Evolutionary conservation across 306 rosid genomes (phyloP).

Genomic region (Amphicarpaea edgeworthii): DNA sequence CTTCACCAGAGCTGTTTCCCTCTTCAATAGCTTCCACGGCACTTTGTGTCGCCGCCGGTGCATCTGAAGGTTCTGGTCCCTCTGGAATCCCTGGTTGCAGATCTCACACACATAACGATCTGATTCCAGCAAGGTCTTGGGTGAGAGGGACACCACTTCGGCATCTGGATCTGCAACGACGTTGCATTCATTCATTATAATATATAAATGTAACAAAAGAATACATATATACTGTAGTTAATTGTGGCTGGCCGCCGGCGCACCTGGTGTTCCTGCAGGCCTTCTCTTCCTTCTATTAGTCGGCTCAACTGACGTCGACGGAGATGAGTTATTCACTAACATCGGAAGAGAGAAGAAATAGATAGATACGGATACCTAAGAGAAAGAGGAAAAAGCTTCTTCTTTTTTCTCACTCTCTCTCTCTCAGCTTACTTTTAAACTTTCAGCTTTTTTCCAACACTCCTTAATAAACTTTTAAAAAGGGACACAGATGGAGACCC

Average conservation of each 20-base stretch:
- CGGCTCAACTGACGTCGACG: constrained; percentile 73
- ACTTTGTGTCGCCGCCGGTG: constrained; percentile 95
- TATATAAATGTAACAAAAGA: no score
- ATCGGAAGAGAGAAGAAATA: constrained; percentile 47
- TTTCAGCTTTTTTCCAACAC: constrained; percentile 31
- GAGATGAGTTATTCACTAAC: constrained; percentile 69
- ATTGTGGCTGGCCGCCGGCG: no score
- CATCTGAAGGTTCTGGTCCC: constrained; percentile 99
- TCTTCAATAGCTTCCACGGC: constrained; percentile 92
- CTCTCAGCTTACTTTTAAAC: constrained; percentile 56
- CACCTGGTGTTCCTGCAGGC: constrained; percentile 99
- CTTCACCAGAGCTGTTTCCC: constrained; percentile 82
- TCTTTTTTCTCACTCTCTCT: constrained; percentile 58
- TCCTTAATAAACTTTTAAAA: constrained; percentile 59
- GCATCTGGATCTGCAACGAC: constrained; percentile 87
- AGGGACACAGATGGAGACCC: constrained; percentile 55
- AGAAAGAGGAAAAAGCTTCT: background rate
- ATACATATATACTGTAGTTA: no score
- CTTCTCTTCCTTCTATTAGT: constrained; percentile 86
- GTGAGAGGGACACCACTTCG: constrained; percentile 95
- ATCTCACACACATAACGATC: constrained; percentile 99
- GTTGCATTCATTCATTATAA: no score
- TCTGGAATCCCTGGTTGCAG: constrained; percentile 98
- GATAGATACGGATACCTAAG: constrained; percentile 7
- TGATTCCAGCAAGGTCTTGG: constrained; percentile 91